Conservation (phyloP, 2,329 filamentous ascomycete genomes). For the Ophiognomonia clavigignenti-juglandacearum region DNA sequence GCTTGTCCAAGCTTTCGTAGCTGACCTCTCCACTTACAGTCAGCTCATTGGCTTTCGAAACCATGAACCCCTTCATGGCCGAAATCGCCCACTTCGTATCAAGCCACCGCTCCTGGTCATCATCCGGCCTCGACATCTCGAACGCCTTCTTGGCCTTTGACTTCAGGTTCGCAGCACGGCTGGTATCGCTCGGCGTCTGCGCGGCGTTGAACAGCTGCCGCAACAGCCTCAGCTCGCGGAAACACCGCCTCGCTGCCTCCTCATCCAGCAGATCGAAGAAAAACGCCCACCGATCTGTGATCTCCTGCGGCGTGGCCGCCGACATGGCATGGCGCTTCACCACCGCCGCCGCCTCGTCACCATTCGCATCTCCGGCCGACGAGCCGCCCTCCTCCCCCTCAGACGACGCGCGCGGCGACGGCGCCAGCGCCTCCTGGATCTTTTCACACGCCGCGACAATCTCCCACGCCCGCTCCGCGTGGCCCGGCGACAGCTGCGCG, state of each 20-base stretch:
- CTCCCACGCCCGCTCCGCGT: conserved; percentile 5
- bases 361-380: neutral
- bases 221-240: conserved; percentile 9
- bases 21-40: conserved; percentile 1
- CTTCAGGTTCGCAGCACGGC: conserved; percentile 8
- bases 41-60: conserved; percentile 3
- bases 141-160: conserved; percentile 10
- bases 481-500: conserved; percentile 4
- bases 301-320: conserved; percentile 4
- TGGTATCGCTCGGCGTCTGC: neutral
- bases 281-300: conserved; percentile 9
- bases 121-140: conserved; percentile 5
- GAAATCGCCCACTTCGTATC: conserved; percentile 9
- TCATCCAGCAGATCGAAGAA: conserved; percentile 12
- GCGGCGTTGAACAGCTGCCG: conserved; percentile 10
- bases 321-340: conserved; percentile 5
- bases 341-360: neutral
- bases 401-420: neutral
- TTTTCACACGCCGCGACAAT: conserved; percentile 4
- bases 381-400: neutral
- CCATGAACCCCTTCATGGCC: conserved; percentile 10
- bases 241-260: conserved; percentile 9
- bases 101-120: conserved; percentile 7
- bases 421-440: conserved; percentile 7
- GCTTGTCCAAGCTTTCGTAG: conserved; percentile 5